These are phyloP conservation scores for Aspergillus ibericus DNA, from an alignment of 2,329 filamentous ascomycete species.

Conservation along the genomic window DNA sequence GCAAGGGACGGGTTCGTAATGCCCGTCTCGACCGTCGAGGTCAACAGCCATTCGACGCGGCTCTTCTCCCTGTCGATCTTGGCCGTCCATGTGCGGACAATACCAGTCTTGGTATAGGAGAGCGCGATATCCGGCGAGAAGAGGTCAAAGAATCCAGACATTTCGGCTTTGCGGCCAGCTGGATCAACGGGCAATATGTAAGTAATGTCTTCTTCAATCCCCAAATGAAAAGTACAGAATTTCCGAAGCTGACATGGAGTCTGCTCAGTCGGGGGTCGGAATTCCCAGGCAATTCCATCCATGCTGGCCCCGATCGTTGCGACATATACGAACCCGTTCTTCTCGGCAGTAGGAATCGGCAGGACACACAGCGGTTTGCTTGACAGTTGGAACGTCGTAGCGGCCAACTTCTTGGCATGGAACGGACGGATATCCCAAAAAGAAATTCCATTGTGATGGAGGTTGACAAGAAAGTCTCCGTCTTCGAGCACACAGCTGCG, in stretches of 20 bases:
- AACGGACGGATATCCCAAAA: constrained; percentile 75
- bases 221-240: constrained; percentile 71
- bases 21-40: constrained; percentile 77
- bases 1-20: constrained; percentile 71
- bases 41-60: constrained; percentile 76
- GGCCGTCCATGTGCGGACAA: constrained; percentile 82
- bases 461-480: constrained; percentile 76
- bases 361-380: constrained; percentile 80
- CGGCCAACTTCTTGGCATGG: constrained; percentile 59
- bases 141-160: constrained; percentile 77
- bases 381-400: constrained; percentile 57
- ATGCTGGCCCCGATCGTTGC: constrained; percentile 80
- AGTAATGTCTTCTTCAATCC: constrained; percentile 52
- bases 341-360: constrained; percentile 63
- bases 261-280: constrained; percentile 57
- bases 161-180: constrained; percentile 69
- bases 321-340: constrained; percentile 63
- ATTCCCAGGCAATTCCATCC: constrained; percentile 78
- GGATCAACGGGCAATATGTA: constrained; percentile 80
- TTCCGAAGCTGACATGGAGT: constrained; percentile 56
- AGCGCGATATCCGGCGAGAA: constrained; percentile 85
- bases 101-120: constrained; percentile 74
- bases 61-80: constrained; percentile 62
- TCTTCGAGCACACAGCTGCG: constrained; percentile 76
- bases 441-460: constrained; percentile 68